Base-by-base conservation (phyloP, 805 yeast species). In the Barnettozyma salicaria region DNA sequence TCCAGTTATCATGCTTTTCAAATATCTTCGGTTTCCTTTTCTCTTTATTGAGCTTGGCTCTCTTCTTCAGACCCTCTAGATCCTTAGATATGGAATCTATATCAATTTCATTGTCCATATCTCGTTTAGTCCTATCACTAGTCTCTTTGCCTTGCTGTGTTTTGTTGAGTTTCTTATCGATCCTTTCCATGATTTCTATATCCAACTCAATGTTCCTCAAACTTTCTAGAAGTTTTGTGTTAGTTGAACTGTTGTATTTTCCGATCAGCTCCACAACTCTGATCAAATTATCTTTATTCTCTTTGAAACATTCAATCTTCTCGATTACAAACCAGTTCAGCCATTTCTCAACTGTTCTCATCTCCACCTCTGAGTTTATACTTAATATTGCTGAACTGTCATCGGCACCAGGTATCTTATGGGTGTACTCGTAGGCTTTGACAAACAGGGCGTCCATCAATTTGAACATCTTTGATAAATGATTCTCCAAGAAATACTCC, bases 1-100 rank as follows among this genome's bases (percentile, higher is more conserved):
- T 50, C 81, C 82, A 78, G 24, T 63, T 45, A 0, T 54, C 37
- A 20, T 33, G 20, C 13, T 30, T 34, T 22, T 42, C 49, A 30
- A 55, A 52, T 3, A 42, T 19, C 32, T 45, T 49, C 9, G 42
- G 31, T 11, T 32, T 14, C 11, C 31, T 27, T 21, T 32, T 27
- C 19, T 35, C 27, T 23, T 29, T 34, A 12, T 36, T 32, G 18
- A 42, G 32, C 34, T 42, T 44, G 36, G 49, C 39, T 25, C 58
- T 45, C 40, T 49, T 51, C 40, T 55, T 60, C 34, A 60, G 39
- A 21, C 40, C 48, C 21, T 51, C 62, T 25, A 58, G 26, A 39
- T 63, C 67, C 3, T 43, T 42, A 6, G 55, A 31, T 16, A 38
- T 16, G 2, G 34, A 34, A 30, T 38, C 37, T 19, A 56, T 51